Percentiles rank a stretch among this genome's conserved stretches.
phyloP scores from a whole-genome alignment of 225 moss, liverwort and hornwort genomes.

The Pseudoscleropodium purum region DNA sequence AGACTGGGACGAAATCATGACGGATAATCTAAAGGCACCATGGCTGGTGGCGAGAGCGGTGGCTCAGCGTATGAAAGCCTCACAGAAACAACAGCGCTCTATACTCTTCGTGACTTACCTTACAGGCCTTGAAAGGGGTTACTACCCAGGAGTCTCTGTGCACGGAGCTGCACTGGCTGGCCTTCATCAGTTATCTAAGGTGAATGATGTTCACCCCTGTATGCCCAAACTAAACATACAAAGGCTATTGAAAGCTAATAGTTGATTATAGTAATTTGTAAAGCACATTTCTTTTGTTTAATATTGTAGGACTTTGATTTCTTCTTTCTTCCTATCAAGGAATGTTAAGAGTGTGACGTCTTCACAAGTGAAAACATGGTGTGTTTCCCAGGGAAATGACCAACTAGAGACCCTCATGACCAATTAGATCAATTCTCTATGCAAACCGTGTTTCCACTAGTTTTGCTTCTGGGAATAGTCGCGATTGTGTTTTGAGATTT shows the following conservation, averaged over 20 bases:
- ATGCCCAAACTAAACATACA: not conserved
- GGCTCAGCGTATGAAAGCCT: constrained; percentile 51
- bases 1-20: constrained; percentile 64
- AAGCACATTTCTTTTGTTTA: not conserved
- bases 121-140: constrained; percentile 67
- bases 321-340: not conserved
- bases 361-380: not conserved
- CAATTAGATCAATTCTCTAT: not conserved
- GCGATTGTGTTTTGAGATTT: not conserved
- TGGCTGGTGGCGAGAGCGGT: constrained; percentile 68
- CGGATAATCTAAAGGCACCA: constrained; percentile 45
- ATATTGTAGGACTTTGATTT: not conserved
- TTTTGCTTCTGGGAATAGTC: not conserved
- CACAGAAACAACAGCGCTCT: constrained; percentile 31
- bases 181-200: constrained; percentile 68
- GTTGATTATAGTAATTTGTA: not conserved
- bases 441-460: not conserved
- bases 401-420: not conserved
- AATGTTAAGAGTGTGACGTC: not conserved
- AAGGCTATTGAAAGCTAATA: not conserved
- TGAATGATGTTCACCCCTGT: not conserved
- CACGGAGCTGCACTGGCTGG: constrained; percentile 77
- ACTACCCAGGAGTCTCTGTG: constrained; percentile 57
- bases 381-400: not conserved
- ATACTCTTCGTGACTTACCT: constrained; percentile 71